phyloP scores from a whole-genome alignment of 352 stramenopile species.

The Pythium sp. region DNA sequence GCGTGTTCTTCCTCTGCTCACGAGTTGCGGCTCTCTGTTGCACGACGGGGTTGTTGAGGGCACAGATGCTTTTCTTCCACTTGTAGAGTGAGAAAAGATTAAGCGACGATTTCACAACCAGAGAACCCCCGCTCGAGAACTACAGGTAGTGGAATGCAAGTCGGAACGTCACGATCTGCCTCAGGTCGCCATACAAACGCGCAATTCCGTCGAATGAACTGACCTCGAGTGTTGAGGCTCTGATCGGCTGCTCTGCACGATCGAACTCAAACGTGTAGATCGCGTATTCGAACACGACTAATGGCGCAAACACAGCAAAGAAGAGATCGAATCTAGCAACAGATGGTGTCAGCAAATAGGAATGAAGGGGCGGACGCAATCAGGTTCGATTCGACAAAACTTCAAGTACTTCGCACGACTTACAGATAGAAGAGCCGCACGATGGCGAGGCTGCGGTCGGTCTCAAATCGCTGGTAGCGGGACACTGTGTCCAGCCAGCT shows the following conservation, averaged over 20 bases:
- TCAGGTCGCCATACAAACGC: conserved; percentile 23
- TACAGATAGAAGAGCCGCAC: conserved; percentile 25
- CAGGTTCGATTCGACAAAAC: too few species aligned
- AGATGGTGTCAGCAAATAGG: too few species aligned
- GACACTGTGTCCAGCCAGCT: conserved; percentile 27
- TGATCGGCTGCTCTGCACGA: conserved; percentile 7
- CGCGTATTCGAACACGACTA: conserved; percentile 24
- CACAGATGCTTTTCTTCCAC: conserved; percentile 35
- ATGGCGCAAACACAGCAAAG: conserved; percentile 28
- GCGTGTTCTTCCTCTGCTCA: neutral
- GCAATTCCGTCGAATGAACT: conserved; percentile 19
- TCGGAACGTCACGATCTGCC: conserved; percentile 21
- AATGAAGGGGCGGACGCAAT: too few species aligned
- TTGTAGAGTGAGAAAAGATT: conserved; percentile 41
- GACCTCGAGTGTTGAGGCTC: neutral
- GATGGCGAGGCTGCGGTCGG: conserved; percentile 16
- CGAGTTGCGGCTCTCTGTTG: neutral
- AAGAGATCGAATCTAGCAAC: conserved; percentile 23
- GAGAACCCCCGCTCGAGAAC: conserved; percentile 13
- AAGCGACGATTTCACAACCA: conserved; percentile 30
- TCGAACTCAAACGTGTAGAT: conserved; percentile 26
- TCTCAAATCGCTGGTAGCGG: conserved; percentile 20
- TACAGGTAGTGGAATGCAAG: conserved; percentile 19
- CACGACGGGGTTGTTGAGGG: neutral
- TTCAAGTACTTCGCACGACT: too few species aligned